Percentiles rank a stretch among this genome's conserved stretches.
Conservation (phyloP, 1,284 basidiomycete species). For the Ustilago tritici region DNA sequence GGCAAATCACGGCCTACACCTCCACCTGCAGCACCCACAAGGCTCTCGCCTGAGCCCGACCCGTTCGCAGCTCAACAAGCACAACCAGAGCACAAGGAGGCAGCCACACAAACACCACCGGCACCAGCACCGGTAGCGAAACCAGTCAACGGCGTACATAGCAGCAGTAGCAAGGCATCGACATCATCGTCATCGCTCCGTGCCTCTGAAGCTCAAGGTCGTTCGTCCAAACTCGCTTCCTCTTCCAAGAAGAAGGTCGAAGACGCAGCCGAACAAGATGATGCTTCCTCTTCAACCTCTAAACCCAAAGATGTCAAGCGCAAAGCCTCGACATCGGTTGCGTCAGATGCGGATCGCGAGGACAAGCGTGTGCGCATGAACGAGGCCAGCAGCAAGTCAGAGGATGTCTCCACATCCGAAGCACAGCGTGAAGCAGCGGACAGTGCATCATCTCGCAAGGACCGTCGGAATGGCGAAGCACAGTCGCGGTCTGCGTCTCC, state of each 20-base stretch:
- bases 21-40: slow-evolving; percentile 32
- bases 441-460: slow-evolving; percentile 21
- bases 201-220: slow-evolving; percentile 22
- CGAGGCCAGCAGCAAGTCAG: slow-evolving; percentile 26
- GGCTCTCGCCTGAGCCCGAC: slow-evolving; percentile 53
- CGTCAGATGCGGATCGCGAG: slow-evolving; percentile 43
- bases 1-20: slow-evolving; percentile 50
- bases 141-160: slow-evolving; percentile 36
- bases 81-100: slow-evolving; percentile 37
- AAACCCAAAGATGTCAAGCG: slow-evolving; percentile 50
- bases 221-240: slow-evolving; percentile 47
- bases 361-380: slow-evolving; percentile 45
- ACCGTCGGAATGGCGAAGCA: slow-evolving; percentile 28
- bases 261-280: slow-evolving; percentile 31
- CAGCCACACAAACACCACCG: slow-evolving; percentile 40
- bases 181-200: slow-evolving; percentile 13
- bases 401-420: slow-evolving; percentile 18
- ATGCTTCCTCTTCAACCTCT: slow-evolving; percentile 14
- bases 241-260: slow-evolving; percentile 60
- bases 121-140: slow-evolving; percentile 15
- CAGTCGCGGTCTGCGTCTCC: slow-evolving; percentile 42
- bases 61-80: slow-evolving; percentile 33
- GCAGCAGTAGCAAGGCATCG: slow-evolving; percentile 13
- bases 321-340: slow-evolving; percentile 46
- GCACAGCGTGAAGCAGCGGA: slow-evolving; percentile 15